These are phyloP conservation scores for Phytophthora syringae DNA, from an alignment of 352 stramenopile genomes.

Conservation along the genomic window DNA sequence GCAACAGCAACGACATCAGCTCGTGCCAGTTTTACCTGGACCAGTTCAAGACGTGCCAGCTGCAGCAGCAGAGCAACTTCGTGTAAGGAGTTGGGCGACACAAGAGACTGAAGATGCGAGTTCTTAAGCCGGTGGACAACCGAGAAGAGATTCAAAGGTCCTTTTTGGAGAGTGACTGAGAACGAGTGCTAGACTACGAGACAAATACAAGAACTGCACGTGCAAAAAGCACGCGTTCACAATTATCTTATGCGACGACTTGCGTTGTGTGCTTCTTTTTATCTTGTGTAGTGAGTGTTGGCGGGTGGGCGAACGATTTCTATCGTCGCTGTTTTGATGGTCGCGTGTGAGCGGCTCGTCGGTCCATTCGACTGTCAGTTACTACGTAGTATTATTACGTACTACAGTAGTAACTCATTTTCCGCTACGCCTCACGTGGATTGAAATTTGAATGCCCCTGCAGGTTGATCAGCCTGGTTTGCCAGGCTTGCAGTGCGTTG, in stretches of 20 bases:
- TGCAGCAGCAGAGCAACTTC: slow-evolving; percentile 77
- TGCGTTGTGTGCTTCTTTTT: not conserved
- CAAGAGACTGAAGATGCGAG: not conserved
- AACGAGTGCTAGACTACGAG: slow-evolving; percentile 19
- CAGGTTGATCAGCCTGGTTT: not conserved
- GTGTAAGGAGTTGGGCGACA: slow-evolving; percentile 43
- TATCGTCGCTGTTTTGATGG: too few relatives aligned
- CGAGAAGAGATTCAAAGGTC: too few relatives aligned
- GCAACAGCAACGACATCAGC: slow-evolving; percentile 88
- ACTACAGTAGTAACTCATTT: not conserved
- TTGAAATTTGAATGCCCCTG: slow-evolving; percentile 21
- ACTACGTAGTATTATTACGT: slow-evolving; percentile 7
- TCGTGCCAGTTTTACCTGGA: slow-evolving; percentile 91
- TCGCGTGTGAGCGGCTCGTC: too few relatives aligned
- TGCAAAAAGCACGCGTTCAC: slow-evolving; percentile 15
- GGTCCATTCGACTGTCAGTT: too few relatives aligned
- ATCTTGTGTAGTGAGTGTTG: too few relatives aligned
- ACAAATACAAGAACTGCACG: slow-evolving; percentile 17
- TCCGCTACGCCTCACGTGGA: not conserved
- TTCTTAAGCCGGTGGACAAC: too few relatives aligned
- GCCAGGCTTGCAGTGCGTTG: not conserved
- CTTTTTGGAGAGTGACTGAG: too few relatives aligned
- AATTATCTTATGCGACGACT: slow-evolving; percentile 5
- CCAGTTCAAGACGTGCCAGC: slow-evolving; percentile 86
- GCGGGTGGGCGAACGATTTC: too few relatives aligned